Evolutionary conservation across 2,329 filamentous ascomycete species (phyloP), one percentile per base, ranked within the genome.

Genomic region (Hortaea sp.): DNA sequence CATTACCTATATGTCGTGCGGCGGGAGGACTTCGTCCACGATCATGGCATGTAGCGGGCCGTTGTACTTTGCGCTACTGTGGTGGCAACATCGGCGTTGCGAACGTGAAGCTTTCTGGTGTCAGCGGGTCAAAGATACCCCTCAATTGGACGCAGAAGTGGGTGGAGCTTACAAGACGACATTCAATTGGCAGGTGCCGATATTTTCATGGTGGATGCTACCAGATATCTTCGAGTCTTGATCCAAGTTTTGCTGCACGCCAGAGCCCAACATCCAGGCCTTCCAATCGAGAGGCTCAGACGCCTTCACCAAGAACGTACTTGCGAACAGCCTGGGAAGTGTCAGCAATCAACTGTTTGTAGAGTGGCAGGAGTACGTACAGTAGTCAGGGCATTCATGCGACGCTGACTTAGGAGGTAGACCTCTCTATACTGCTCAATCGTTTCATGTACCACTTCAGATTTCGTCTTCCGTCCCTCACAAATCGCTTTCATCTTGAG

Each of bases 401-500:
- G 82, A 63, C 85, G 80, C 57, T 82, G 78, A 1, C 88, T 89
- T 60, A 89, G 85, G 56, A 84, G 73, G 67, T 90, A 98, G 10
- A 95, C 87, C 44, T 82, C 80, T 43, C 83, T 81, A 65, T 97
- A 98, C 70, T 92, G 87, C 50, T 82, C 78, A 46, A 98, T 72
- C 62, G 85, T 95, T 64, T 94, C 83, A 45, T 81, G 75, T 38
- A 98, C 76, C 41, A 98, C 86, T 13, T 79, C 77, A 45, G 78
- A 75, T 59, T 80, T 83, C 31, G 82, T 85, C 53, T 81, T 84
- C 43, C 78, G 81, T 28, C 92, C 92, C 49, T 90, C 88, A 67
- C 92, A 97, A 47, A 98, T 95, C 48, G 86, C 87, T 63, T 89
- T 92, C 90, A 98, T 95, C 64, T 88, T 87, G 51, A 88, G 70